Base-by-base conservation (phyloP, 1,284 basidiomycete genomes). In the Microbotryomycetes sp. region DNA sequence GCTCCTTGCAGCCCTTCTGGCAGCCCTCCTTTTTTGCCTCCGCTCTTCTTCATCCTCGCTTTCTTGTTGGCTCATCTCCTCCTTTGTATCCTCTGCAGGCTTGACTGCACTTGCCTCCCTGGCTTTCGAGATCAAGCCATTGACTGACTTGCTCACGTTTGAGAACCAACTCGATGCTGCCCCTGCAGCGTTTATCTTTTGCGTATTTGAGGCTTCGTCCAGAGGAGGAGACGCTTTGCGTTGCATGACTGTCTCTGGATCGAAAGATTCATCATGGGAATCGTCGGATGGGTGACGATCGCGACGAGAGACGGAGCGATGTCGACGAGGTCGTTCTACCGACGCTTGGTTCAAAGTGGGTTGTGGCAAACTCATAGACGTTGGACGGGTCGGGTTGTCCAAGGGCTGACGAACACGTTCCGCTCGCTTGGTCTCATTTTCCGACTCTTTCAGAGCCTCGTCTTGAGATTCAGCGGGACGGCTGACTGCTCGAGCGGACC, bases 261-360 rank as follows among this genome's bases (percentile, higher is more conserved):
- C 63, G 24, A 65, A 47, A 2, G 63, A 61, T n/a, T 61, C 59
- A 4, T 63, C 57, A 51, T 61, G 59, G 1, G 62, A 64, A n/a
- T 55, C 56, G 41, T 64, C 52, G 3, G 27, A 16, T 1, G 51
- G 51, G 18, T 57, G 59, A 16, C 58, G 59, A 2, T 57, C 53
- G 47, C 61, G 60, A 5, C 63, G 59, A 7, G 52, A 56, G 54
- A 65, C 59, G 15, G 63, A 65, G 2, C 63, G 59, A 61, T 1
- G 53, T 31, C 0, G 24, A 29, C 48, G 58, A 60, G 46, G 13
- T 16, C 31, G 2, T 27, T 3, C 11, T 54, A 4, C 41, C 30
- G 7, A 16, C n/a, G n/a, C n/a, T n/a, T n/a, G n/a, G n/a, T n/a
- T n/a, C n/a, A n/a, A n/a, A n/a, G n/a, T n/a, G n/a, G n/a, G n/a